phyloP scores from a whole-genome alignment of 495 filamentous ascomycete species.

The Aspergillus olivimuriae region DNA sequence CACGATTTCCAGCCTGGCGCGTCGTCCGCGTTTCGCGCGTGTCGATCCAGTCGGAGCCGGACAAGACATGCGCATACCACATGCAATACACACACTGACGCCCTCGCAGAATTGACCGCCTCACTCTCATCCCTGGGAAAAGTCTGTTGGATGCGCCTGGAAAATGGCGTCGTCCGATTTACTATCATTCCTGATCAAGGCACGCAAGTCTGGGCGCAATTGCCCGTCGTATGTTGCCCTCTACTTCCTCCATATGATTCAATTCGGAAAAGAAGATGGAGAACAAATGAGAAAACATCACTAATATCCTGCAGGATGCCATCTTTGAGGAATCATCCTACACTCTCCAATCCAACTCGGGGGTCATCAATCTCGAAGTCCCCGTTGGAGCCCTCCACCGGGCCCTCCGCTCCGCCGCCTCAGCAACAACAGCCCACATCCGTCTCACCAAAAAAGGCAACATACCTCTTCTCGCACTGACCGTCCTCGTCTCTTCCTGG shows the following conservation, averaged over 20 bases:
- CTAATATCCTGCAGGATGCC: constrained; percentile 47
- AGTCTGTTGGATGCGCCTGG: constrained; percentile 88
- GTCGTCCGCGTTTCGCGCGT: neutral
- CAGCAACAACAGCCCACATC: constrained; percentile 69
- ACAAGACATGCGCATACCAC: too few species aligned
- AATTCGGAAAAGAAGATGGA: too few species aligned
- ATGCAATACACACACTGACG: neutral
- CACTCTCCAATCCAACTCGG: constrained; percentile 71
- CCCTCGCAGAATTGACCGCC: constrained; percentile 63
- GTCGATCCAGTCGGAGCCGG: too few species aligned
- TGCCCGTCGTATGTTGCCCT: constrained; percentile 50
- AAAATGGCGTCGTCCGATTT: constrained; percentile 80
- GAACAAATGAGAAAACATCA: neutral
- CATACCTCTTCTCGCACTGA: constrained; percentile 75
- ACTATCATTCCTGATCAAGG: constrained; percentile 91
- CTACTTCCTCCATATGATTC: neutral
- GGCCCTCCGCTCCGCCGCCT: constrained; percentile 76
- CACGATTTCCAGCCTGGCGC: neutral
- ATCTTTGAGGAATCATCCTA: constrained; percentile 77
- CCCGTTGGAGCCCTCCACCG: constrained; percentile 74
- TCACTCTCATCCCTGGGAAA: constrained; percentile 84
- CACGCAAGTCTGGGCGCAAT: constrained; percentile 84
- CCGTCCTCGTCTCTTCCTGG: constrained; percentile 58
- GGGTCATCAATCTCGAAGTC: constrained; percentile 90
- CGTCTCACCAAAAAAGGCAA: constrained; percentile 90